phyloP scores from a whole-genome alignment of 805 yeast genomes.

The Metschnikowia noctiluminum region DNA sequence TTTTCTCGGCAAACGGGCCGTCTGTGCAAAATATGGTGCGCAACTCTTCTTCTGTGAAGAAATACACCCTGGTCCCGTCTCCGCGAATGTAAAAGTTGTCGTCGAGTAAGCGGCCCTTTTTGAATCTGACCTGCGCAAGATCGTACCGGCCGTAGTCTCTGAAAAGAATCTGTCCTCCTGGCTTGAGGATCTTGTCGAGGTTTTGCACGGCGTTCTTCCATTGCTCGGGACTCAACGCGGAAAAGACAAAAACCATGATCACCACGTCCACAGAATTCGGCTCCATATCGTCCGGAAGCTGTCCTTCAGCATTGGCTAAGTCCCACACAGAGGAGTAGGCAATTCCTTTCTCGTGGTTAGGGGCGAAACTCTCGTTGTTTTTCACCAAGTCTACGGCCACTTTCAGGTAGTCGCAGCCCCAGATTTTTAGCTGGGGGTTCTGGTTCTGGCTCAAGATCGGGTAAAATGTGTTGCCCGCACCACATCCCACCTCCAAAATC shows the following conservation, averaged over 20 bases:
- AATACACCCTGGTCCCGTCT: constrained; percentile 96
- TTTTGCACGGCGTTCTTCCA: constrained; percentile 82
- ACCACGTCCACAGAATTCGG: constrained; percentile 83
- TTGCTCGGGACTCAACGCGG: constrained; percentile 88
- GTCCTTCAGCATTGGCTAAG: constrained; percentile 69
- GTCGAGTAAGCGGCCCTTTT: constrained; percentile 78
- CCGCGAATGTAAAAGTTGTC: constrained; percentile 96
- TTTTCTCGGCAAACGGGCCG: constrained; percentile 59
- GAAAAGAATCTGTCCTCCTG: constrained; percentile 87
- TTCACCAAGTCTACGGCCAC: constrained; percentile 86
- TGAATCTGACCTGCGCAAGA: constrained; percentile 90
- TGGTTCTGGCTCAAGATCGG: constrained; percentile 83
- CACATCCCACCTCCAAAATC: constrained; percentile 93
- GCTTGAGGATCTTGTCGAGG: constrained; percentile 70
- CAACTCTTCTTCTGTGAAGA: constrained; percentile 92
- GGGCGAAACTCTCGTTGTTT: constrained; percentile 55
- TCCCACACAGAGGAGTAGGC: constrained; percentile 95
- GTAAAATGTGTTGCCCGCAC: constrained; percentile 95
- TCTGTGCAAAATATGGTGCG: constrained; percentile 57
- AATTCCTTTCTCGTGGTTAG: constrained; percentile 40
- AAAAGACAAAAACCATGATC: constrained; percentile 92
- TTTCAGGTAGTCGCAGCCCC: constrained; percentile 87
- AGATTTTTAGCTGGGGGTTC: constrained; percentile 68
- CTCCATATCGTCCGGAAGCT: constrained; percentile 80
- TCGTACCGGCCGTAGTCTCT: constrained; percentile 96